Conservation (phyloP, 1,139 yeast species). For the Debaryomyces coudertii region DNA sequence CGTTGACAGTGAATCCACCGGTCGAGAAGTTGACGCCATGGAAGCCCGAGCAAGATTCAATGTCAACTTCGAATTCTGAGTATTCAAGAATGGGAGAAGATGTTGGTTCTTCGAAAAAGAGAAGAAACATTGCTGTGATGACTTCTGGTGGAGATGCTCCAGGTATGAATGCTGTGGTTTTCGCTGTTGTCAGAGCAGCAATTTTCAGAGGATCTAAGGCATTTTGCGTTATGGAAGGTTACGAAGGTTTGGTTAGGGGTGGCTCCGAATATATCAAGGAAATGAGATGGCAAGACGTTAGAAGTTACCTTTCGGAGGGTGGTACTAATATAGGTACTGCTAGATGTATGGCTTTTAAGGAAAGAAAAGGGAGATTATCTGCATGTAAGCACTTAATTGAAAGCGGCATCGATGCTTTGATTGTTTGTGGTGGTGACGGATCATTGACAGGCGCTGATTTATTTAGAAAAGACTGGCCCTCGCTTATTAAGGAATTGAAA, state of each 20-base stretch:
- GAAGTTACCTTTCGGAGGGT: conserved; percentile 74
- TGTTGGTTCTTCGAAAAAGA: conserved; percentile 11
- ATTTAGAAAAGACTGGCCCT: conserved; percentile 80
- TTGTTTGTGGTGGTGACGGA: conserved; percentile 88
- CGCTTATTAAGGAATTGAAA: conserved; percentile 63
- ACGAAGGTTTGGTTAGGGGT: conserved; percentile 74
- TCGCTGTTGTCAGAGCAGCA: conserved; percentile 79
- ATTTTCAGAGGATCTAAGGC: conserved; percentile 73
- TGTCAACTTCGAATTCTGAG: conserved; percentile 17
- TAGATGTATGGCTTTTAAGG: conserved; percentile 67
- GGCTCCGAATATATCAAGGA: conserved; percentile 60
- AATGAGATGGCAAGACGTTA: conserved; percentile 77
- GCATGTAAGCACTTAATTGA: conserved; percentile 71
- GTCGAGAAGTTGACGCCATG: conserved; percentile 17
- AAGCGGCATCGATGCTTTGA: conserved; percentile 76
- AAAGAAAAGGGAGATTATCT: conserved; percentile 65
- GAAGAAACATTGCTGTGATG: conserved; percentile 75
- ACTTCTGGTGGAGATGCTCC: conserved; percentile 90
- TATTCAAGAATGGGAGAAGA: conserved; percentile 18
- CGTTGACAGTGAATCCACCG: conserved; percentile 57
- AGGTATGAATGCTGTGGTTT: conserved; percentile 82
- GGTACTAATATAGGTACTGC: conserved; percentile 88
- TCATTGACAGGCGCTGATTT: conserved; percentile 83
- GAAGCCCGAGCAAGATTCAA: conserved; percentile 5
- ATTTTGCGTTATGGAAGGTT: conserved; percentile 76